These are phyloP conservation scores for Penicillium sp. DNA, from an alignment of 2,329 filamentous ascomycete species.

Conservation along the genomic window DNA sequence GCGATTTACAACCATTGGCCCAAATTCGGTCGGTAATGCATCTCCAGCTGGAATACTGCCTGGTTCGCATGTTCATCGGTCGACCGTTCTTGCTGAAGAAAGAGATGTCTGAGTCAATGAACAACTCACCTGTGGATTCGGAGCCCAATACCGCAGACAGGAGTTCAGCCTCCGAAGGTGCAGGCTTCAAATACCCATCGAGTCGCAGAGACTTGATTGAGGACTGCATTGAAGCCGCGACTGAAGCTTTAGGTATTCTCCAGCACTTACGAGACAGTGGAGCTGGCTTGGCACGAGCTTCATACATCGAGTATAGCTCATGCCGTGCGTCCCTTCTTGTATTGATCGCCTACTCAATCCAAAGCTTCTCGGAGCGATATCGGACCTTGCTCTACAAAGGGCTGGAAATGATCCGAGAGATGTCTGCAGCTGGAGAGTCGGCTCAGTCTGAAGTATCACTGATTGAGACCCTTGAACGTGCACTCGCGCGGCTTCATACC, in stretches of 20 bases:
- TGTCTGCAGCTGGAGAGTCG: slow-evolving; percentile 35
- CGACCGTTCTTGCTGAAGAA: slow-evolving; percentile 49
- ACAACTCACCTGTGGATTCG: slow-evolving; percentile 4
- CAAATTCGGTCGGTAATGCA: slow-evolving; percentile 23
- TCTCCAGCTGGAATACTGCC: slow-evolving; percentile 48
- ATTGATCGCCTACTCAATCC: slow-evolving; percentile 37
- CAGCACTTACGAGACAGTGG: slow-evolving; percentile 25
- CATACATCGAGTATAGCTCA: slow-evolving; percentile 41
- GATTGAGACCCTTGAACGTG: slow-evolving; percentile 34
- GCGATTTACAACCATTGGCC: neutral
- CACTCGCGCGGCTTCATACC: slow-evolving; percentile 22
- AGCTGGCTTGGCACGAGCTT: slow-evolving; percentile 34
- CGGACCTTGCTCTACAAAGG: slow-evolving; percentile 27
- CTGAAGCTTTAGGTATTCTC: neutral
- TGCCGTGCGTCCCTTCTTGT: slow-evolving; percentile 40
- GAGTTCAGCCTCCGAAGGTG: neutral
- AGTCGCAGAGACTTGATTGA: slow-evolving; percentile 3
- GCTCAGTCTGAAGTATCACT: slow-evolving; percentile 36
- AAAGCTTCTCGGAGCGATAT: slow-evolving; percentile 27
- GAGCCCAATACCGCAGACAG: neutral
- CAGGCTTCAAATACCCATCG: neutral
- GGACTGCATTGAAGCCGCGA: slow-evolving; percentile 1
- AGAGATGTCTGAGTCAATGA: slow-evolving; percentile 1
- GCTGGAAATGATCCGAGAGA: slow-evolving; percentile 34
- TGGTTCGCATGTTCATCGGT: slow-evolving; percentile 54